A percentile compares a stretch with the other conserved stretches of the same genome.
These are phyloP conservation scores for Taiozyma sp. DNA, from an alignment of 1,139 yeast genomes.

Conservation along the genomic window DNA sequence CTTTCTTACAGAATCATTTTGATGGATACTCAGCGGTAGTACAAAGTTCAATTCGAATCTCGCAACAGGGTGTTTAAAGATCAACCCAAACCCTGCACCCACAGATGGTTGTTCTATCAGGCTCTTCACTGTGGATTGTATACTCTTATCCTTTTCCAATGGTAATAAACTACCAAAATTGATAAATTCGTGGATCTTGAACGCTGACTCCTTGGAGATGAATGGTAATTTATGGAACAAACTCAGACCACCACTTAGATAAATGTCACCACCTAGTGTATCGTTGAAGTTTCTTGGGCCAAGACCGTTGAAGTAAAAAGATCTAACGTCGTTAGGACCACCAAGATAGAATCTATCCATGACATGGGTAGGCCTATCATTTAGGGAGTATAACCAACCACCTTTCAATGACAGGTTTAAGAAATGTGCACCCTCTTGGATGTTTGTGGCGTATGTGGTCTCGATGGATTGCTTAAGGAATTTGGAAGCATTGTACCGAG, in stretches of 20 bases:
- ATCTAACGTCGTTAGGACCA: slow-evolving; percentile 81
- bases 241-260: slow-evolving; percentile 67
- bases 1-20: slow-evolving; percentile 65
- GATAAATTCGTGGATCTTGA: slow-evolving; percentile 64
- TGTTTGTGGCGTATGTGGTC: slow-evolving; percentile 36
- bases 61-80: slow-evolving; percentile 85
- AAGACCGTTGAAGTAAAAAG: slow-evolving; percentile 70
- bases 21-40: slow-evolving; percentile 65
- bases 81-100: slow-evolving; percentile 70
- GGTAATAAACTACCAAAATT: slow-evolving; percentile 71
- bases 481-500: slow-evolving; percentile 25
- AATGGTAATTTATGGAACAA: slow-evolving; percentile 63
- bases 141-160: slow-evolving; percentile 28
- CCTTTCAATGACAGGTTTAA: slow-evolving; percentile 41
- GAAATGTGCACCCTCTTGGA: slow-evolving; percentile 26
- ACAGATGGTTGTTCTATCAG: slow-evolving; percentile 42
- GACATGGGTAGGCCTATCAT: slow-evolving; percentile 24
- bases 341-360: slow-evolving; percentile 54
- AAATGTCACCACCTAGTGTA: slow-evolving; percentile 78
- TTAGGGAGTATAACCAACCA: slow-evolving; percentile 45
- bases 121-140: slow-evolving; percentile 23
- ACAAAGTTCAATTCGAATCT: slow-evolving; percentile 87
- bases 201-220: slow-evolving; percentile 49
- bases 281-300: slow-evolving; percentile 68
- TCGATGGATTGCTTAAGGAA: slow-evolving; percentile 48